Base-by-base conservation (phyloP, 2,329 filamentous ascomycete species). In the Alternaria novae-zelandiae region DNA sequence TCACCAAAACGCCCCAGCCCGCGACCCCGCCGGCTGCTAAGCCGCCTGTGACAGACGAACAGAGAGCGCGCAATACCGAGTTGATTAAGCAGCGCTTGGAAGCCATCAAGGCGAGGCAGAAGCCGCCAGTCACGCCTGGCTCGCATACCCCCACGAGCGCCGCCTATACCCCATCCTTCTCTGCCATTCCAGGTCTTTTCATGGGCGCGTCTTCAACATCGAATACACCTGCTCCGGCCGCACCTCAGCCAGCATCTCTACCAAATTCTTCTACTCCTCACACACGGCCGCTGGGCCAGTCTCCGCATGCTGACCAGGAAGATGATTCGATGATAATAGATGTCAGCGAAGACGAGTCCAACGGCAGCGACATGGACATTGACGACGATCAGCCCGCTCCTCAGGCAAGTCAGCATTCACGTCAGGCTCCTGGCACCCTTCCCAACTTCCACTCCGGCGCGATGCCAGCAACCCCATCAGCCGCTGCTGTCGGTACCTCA, bases 21-120 rank as follows among this genome's bases (percentile, higher is more conserved):
- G 51, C 51, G 8, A 57, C 56, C n/a, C 69, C 68, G n/a, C 60
- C 66, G 15, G 54, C 63, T 20, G 50, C 59, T 7, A 65, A 67
- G 64, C 65, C 64, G 59, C 72, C 51, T 13, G 63, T 69, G 12
- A 74, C 72, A 4, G 74, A 77, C 6, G 82, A 82, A 45, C 79
- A 81, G 71, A 87, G 82, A 68, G 82, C 83, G 30, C 88, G 90
- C 74, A 88, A 93, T 68, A 97, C 92, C 64, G 92, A 92, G 62
- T 81, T 94, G 30, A 85, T 94, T 50, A 89, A 92, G 67, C 88
- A 93, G 74, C 93, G 93, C 69, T 90, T 97, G 74, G 92, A 93
- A 63, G 90, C 90, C n/a, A 65, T 79, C 47, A 75, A 72, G 59
- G 73, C 74, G 13, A 66, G 69, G 32, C 68, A 65, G 44, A 73